phyloP scores from a whole-genome alignment of 2,329 filamentous ascomycete genomes.

The Nemania diffusa region DNA sequence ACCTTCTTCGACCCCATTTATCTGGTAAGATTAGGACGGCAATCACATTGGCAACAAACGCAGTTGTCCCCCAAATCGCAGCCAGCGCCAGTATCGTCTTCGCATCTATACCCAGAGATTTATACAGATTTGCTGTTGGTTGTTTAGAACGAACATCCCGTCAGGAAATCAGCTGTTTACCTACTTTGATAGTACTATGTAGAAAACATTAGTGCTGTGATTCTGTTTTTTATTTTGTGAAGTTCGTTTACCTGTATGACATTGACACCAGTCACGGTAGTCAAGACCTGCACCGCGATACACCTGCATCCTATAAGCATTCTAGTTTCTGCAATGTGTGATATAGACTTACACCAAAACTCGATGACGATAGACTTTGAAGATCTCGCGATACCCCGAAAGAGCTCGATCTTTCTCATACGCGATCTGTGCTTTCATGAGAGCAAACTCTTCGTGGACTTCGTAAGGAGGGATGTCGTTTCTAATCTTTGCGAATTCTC shows the following conservation, averaged over 20 bases:
- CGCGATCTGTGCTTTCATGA: conserved; percentile 65
- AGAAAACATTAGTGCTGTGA: background rate
- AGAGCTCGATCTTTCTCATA: conserved; percentile 68
- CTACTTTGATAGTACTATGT: conserved; percentile 53
- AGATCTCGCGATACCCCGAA: conserved; percentile 62
- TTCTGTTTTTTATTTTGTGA: background rate
- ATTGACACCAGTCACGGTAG: conserved; percentile 66
- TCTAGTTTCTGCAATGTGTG: background rate
- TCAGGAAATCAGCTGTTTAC: background rate
- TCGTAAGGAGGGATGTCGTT: conserved; percentile 57
- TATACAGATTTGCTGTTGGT: conserved; percentile 58
- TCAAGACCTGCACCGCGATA: conserved; percentile 68
- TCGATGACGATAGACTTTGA: conserved; percentile 61
- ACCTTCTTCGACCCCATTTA: conserved; percentile 67
- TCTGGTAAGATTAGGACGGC: conserved; percentile 65
- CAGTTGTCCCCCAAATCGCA: conserved; percentile 64
- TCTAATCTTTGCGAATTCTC: conserved; percentile 60
- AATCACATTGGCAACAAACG: conserved; percentile 60
- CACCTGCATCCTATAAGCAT: conserved; percentile 42
- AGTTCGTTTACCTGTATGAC: conserved; percentile 56
- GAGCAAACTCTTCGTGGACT: conserved; percentile 61
- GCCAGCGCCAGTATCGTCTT: conserved; percentile 64
- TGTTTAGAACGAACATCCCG: background rate
- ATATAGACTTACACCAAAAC: conserved; percentile 53
- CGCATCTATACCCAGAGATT: conserved; percentile 61